These are phyloP conservation scores for Mrakiaceae sp. DNA, from an alignment of 1,284 basidiomycete genomes.

Conservation along the genomic window DNA sequence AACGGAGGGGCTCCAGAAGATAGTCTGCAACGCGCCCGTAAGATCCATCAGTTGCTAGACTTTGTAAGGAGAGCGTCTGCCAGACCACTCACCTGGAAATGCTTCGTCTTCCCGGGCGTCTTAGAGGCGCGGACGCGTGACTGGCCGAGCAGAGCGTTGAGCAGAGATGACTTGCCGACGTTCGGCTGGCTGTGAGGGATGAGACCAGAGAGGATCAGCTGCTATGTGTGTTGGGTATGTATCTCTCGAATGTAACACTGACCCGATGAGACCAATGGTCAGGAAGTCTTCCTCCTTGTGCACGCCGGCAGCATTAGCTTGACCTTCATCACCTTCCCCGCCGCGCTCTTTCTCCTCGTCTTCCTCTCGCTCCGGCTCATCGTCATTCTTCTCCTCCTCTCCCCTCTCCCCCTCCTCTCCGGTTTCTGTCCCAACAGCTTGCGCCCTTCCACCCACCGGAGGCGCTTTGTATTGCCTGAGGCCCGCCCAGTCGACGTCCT, in stretches of 20 bases:
- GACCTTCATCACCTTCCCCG: conserved; percentile 14
- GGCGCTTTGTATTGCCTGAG: conserved; percentile 19
- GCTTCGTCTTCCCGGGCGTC: conserved; percentile 67
- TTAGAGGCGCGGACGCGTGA: conserved; percentile 71
- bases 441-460: background rate
- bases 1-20: conserved; percentile 1
- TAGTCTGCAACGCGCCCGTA: background rate
- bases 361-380: conserved; percentile 26
- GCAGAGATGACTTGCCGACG: conserved; percentile 79
- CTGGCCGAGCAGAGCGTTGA: conserved; percentile 81
- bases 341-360: conserved; percentile 22
- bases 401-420: conserved; percentile 14
- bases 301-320: background rate
- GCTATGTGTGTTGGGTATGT: background rate
- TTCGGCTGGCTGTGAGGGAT: conserved; percentile 62
- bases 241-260: background rate
- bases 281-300: conserved; percentile 41
- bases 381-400: conserved; percentile 21
- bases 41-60: no score
- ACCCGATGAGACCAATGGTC: conserved; percentile 70
- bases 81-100: conserved; percentile 18
- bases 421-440: background rate
- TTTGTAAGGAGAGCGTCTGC: background rate
- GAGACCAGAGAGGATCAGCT: background rate
- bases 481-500: conserved; percentile 59